A percentile compares a stretch with the other conserved stretches of the same genome.
Evolutionary conservation across 2,329 filamentous ascomycete species (phyloP).

Genomic region (Penicillium sp.): DNA sequence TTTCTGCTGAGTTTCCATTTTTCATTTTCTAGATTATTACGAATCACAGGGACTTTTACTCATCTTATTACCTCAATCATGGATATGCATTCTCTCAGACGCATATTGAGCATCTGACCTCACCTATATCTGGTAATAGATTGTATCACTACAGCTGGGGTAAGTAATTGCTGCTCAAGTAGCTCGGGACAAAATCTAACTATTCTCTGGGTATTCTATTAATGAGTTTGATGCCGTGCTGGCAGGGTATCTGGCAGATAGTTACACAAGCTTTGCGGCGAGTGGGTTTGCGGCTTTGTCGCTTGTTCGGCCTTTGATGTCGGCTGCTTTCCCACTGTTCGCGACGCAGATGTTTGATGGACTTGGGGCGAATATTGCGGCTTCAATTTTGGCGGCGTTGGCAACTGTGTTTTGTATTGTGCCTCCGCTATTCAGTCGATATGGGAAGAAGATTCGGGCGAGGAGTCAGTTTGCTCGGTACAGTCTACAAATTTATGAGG

Average conservation of each 20-base stretch:
- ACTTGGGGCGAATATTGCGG: slow-evolving; percentile 26
- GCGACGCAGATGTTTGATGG: slow-evolving; percentile 38
- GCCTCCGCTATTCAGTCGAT: slow-evolving; percentile 5
- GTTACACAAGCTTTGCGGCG: slow-evolving; percentile 45
- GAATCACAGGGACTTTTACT: too few relatives aligned
- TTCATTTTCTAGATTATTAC: too few relatives aligned
- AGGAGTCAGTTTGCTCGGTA: slow-evolving; percentile 37
- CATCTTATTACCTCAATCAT: too few relatives aligned
- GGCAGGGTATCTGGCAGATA: slow-evolving; percentile 45
- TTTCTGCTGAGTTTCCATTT: too few relatives aligned
- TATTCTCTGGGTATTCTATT: slow-evolving; percentile 42
- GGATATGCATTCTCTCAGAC: too few relatives aligned
- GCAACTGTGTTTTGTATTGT: slow-evolving; percentile 4
- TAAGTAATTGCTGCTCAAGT: neutral
- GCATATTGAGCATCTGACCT: too few relatives aligned
- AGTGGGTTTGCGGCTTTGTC: slow-evolving; percentile 45
- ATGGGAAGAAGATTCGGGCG: slow-evolving; percentile 18
- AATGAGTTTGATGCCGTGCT: slow-evolving; percentile 48
- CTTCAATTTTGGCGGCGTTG: neutral
- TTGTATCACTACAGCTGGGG: slow-evolving; percentile 13
- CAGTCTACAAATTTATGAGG: slow-evolving; percentile 27
- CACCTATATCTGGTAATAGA: too few relatives aligned
- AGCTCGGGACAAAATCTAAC: neutral
- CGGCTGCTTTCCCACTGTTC: slow-evolving; percentile 42
- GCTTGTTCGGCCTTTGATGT: slow-evolving; percentile 37